Conservation (phyloP, 495 filamentous ascomycete species). For the Xylaria acuta region DNA sequence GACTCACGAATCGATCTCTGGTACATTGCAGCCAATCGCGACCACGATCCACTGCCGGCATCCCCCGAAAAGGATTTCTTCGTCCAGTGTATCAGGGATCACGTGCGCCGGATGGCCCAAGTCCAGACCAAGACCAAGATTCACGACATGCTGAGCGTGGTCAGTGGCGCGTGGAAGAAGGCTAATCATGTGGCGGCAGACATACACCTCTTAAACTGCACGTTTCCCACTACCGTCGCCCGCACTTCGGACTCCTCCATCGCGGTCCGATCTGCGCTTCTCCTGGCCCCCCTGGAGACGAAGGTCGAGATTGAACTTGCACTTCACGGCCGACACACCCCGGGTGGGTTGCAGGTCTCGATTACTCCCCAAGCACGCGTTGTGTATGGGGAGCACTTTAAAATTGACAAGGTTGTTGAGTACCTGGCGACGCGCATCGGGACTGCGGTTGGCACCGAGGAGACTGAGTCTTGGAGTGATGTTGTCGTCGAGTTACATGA, state of each 20-base stretch:
- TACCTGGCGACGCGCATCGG: conserved; percentile 61
- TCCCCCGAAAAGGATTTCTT: conserved; percentile 71
- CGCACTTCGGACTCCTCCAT: conserved; percentile 65
- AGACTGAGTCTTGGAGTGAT: conserved; percentile 57
- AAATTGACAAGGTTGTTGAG: conserved; percentile 66
- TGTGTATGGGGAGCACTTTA: conserved; percentile 72
- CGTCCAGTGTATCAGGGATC: conserved; percentile 66
- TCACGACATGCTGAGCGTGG: conserved; percentile 59
- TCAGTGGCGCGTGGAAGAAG: conserved; percentile 66
- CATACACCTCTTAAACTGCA: conserved; percentile 59
- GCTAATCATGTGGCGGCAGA: conserved; percentile 59
- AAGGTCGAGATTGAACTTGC: conserved; percentile 63
- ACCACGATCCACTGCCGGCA: conserved; percentile 53
- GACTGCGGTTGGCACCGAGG: conserved; percentile 40
- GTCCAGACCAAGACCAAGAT: conserved; percentile 55
- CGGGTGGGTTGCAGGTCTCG: conserved; percentile 51
- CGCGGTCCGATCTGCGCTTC: conserved; percentile 56
- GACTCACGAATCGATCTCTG: conserved; percentile 54
- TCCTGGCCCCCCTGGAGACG: conserved; percentile 63
- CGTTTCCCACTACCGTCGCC: conserved; percentile 58
- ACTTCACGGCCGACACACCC: conserved; percentile 35
- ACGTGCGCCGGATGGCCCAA: conserved; percentile 58
- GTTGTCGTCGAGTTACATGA: conserved; percentile 62
- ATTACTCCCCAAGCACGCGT: conserved; percentile 57
- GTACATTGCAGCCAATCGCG: conserved; percentile 60